Evolutionary conservation across 2,329 filamentous ascomycete species (phyloP).

Genomic region (Stemphylium beticola): DNA sequence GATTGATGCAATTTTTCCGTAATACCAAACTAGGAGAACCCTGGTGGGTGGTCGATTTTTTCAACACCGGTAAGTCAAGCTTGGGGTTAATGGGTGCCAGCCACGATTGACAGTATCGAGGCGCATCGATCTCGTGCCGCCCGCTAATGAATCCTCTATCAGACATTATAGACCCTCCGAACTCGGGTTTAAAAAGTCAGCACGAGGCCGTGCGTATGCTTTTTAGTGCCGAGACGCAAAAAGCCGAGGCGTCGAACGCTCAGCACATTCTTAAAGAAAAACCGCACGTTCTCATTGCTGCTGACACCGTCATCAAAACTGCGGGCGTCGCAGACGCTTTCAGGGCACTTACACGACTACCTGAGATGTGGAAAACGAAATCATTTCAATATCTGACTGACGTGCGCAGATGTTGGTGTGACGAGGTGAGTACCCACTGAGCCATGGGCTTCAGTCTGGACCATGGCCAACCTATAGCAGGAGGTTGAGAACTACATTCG

Average conservation of each 20-base stretch:
- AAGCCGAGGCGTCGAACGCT: too few relatives aligned
- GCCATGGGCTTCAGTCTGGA: neutral
- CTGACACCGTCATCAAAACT: neutral
- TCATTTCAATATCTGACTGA: slow-evolving; percentile 2
- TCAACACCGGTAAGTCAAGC: neutral
- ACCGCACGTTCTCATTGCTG: neutral
- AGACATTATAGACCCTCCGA: too few relatives aligned
- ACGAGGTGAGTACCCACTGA: neutral
- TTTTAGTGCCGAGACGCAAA: too few relatives aligned
- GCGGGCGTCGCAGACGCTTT: slow-evolving; percentile 1
- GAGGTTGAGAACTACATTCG: slow-evolving; percentile 2
- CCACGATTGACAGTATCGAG: too few relatives aligned
- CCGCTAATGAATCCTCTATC: too few relatives aligned
- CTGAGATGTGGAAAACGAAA: slow-evolving; percentile 1
- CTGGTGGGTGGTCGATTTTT: slow-evolving; percentile 5
- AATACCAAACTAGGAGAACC: neutral
- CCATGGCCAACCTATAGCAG: neutral
- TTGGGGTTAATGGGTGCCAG: too few relatives aligned
- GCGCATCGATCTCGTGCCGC: too few relatives aligned
- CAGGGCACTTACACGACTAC: neutral
- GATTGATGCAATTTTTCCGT: neutral
- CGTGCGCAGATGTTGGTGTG: slow-evolving; percentile 3
- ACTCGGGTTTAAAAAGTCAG: too few relatives aligned
- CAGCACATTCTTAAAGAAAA: too few relatives aligned
- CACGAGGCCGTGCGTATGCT: too few relatives aligned